Evolutionary conservation across 768 basidiomycete species (phyloP).

Genomic region (Pluteus cervinus): DNA sequence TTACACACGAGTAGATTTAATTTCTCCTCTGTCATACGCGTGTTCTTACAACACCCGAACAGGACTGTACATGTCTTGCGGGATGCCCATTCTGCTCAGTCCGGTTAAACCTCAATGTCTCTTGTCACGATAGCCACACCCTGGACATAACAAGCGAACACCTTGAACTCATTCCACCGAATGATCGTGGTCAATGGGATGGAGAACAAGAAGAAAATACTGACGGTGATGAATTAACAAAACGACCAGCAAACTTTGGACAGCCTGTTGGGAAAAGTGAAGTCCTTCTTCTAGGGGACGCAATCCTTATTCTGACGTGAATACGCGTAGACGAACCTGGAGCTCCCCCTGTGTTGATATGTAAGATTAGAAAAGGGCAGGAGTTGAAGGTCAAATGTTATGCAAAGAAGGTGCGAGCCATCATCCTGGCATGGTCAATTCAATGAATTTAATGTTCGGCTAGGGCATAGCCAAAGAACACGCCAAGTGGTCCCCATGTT

Average conservation of each 20-base stretch:
- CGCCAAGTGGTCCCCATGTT: constrained; percentile 97
- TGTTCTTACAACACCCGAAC: constrained; percentile 4
- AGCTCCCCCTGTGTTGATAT: constrained; percentile 70
- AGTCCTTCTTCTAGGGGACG: constrained; percentile 16
- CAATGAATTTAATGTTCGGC: constrained; percentile 4
- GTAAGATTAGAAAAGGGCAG: constrained; percentile 92
- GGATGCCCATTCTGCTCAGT: constrained; percentile 87
- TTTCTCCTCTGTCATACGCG: constrained; percentile 3
- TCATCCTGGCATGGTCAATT: background rate
- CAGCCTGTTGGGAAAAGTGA: constrained; percentile 80
- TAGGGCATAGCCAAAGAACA: constrained; percentile 98
- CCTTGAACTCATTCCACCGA: constrained; percentile 55
- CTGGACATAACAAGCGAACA: constrained; percentile 86
- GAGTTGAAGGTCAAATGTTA: constrained; percentile 80
- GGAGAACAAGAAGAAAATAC: constrained; percentile 29
- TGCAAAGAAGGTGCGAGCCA: constrained; percentile 78
- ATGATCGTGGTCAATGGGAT: constrained; percentile 15
- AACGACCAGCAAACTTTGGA: constrained; percentile 72
- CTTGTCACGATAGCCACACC: constrained; percentile 65
- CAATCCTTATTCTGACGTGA: constrained; percentile 2
- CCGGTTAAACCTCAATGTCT: constrained; percentile 68
- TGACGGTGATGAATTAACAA: constrained; percentile 66
- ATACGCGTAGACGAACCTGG: constrained; percentile 49
- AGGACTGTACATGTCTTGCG: constrained; percentile 91
- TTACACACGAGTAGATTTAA: constrained; percentile 56